Percentiles rank a stretch among this genome's conserved stretches.
Conservation (phyloP, 2,329 filamentous ascomycete genomes). For the Botrytis elliptica region DNA sequence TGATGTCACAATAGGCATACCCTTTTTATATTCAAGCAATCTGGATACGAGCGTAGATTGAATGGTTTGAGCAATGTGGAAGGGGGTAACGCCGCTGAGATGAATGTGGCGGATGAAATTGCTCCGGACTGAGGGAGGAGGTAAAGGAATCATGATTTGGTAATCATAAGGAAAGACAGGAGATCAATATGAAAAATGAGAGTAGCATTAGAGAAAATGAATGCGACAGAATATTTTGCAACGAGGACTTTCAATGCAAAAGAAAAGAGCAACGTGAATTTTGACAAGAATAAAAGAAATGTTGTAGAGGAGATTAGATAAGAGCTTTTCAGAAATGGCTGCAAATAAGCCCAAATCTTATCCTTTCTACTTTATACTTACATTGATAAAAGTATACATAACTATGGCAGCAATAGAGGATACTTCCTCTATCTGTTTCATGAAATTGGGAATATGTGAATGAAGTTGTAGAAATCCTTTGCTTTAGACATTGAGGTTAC, state of each 20-base stretch:
- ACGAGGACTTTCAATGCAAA: background rate
- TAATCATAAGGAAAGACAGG: background rate
- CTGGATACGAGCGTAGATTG: constrained; percentile 56
- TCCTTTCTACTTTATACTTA: background rate
- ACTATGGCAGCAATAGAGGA: background rate
- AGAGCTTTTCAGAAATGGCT: background rate
- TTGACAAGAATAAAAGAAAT: constrained; percentile 7
- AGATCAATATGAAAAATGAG: background rate
- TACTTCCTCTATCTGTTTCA: background rate
- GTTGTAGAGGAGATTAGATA: constrained; percentile 6
- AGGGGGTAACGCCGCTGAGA: constrained; percentile 53
- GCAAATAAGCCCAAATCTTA: background rate
- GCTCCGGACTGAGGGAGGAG: constrained; percentile 5
- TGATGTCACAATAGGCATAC: constrained; percentile 35
- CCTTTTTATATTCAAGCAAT: constrained; percentile 59
- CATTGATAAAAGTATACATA: background rate
- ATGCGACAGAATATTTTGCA: background rate
- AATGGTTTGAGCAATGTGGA: constrained; percentile 52
- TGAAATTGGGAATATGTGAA: background rate
- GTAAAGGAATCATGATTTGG: background rate
- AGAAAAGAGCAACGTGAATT: background rate
- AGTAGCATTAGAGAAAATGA: background rate
- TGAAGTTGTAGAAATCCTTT: background rate
- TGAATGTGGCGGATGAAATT: constrained; percentile 56
- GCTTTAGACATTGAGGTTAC: background rate